Evolutionary conservation across 257 asterid genomes (phyloP).

Genomic region (Leptodermis oblonga): DNA sequence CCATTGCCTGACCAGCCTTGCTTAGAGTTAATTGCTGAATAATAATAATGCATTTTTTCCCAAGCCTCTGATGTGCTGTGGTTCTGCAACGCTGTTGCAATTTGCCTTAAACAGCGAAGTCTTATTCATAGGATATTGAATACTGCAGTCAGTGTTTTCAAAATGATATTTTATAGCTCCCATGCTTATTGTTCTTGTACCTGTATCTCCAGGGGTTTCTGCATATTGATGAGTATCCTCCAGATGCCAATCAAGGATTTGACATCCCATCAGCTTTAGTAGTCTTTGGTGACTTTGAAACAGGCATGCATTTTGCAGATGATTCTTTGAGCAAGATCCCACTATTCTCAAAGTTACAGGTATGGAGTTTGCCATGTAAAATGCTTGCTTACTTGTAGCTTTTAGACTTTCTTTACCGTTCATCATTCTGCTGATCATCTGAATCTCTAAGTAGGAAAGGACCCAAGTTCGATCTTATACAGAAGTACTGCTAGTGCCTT

Average conservation of each 20-base stretch:
- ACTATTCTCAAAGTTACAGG: slow-evolving; percentile 69
- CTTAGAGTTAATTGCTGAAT: background rate
- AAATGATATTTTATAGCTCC: background rate
- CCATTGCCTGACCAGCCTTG: background rate
- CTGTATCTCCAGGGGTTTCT: slow-evolving; percentile 71
- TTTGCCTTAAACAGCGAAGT: background rate
- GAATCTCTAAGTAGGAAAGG: slow-evolving; percentile 41
- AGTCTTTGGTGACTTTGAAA: slow-evolving; percentile 49
- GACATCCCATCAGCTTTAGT: slow-evolving; percentile 93
- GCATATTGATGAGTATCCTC: slow-evolving; percentile 95
- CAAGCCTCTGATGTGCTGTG: background rate
- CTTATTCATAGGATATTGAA: background rate
- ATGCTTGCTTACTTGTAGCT: slow-evolving; percentile 4
- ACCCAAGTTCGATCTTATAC: slow-evolving; percentile 68
- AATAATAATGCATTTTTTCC: background rate
- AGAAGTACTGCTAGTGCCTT: slow-evolving; percentile 91
- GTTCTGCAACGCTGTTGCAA: background rate
- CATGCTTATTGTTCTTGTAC: slow-evolving; percentile 18
- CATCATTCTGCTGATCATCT: slow-evolving; percentile 19
- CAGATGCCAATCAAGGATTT: slow-evolving; percentile 99
- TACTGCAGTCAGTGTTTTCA: background rate
- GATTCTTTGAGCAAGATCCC: slow-evolving; percentile 41
- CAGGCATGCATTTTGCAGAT: slow-evolving; percentile 48
- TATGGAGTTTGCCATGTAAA: slow-evolving; percentile 19
- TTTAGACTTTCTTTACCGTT: slow-evolving; percentile 7